A percentile compares a stretch with the other conserved stretches of the same genome.
Conservation (phyloP, 2,329 filamentous ascomycete genomes). For the Alternaria sp. region DNA sequence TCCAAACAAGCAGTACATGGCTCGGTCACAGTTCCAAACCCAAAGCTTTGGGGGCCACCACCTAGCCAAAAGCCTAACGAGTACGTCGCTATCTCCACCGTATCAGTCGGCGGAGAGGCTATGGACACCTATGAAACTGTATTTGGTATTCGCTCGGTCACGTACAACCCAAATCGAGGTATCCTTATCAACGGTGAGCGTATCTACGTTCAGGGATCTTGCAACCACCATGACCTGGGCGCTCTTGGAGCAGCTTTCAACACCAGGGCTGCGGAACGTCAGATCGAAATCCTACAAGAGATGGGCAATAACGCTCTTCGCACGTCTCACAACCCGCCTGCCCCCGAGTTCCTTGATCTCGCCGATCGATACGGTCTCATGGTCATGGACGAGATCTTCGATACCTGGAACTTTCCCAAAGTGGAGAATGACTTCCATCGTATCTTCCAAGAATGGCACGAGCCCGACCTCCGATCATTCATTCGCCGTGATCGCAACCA, state of each 20-base stretch:
- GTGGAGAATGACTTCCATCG: slow-evolving; percentile 58
- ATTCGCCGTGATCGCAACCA: slow-evolving; percentile 63
- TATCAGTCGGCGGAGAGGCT: slow-evolving; percentile 30
- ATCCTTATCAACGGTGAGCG: slow-evolving; percentile 56
- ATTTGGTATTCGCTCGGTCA: slow-evolving; percentile 59
- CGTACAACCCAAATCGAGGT: slow-evolving; percentile 52
- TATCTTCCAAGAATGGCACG: slow-evolving; percentile 61
- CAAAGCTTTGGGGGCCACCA: slow-evolving; percentile 58
- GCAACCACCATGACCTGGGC: slow-evolving; percentile 60
- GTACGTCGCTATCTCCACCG: slow-evolving; percentile 55
- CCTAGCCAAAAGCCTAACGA: slow-evolving; percentile 57
- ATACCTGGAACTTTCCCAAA: slow-evolving; percentile 58
- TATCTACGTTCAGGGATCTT: slow-evolving; percentile 56
- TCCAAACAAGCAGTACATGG: slow-evolving; percentile 43
- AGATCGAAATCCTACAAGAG: slow-evolving; percentile 58
- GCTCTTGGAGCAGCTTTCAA: slow-evolving; percentile 61
- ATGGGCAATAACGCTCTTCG: slow-evolving; percentile 60
- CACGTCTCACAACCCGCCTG: slow-evolving; percentile 62
- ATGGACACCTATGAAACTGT: slow-evolving; percentile 58
- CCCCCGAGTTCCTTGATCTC: slow-evolving; percentile 58
- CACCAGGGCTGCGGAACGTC: slow-evolving; percentile 55
- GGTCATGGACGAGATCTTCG: slow-evolving; percentile 62
- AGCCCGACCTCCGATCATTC: slow-evolving; percentile 59
- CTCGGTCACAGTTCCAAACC: slow-evolving; percentile 47
- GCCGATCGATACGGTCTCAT: slow-evolving; percentile 59